phyloP scores from a whole-genome alignment of 257 asterid species.

The Paulownia fortunei region DNA sequence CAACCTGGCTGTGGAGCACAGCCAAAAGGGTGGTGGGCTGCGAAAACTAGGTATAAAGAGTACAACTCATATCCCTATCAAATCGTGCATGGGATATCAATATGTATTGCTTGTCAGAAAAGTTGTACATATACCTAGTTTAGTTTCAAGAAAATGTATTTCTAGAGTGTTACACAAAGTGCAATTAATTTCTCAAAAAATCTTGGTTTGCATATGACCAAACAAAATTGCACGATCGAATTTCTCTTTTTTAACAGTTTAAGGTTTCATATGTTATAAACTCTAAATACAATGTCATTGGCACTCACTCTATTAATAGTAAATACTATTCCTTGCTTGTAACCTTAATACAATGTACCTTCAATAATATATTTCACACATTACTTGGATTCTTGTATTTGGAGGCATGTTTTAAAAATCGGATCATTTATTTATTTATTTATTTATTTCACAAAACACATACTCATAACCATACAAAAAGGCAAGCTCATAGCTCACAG shows the following conservation, averaged over 20 bases:
- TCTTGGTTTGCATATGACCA: too few species aligned
- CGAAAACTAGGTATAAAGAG: constrained; percentile 29
- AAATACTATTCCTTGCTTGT: too few species aligned
- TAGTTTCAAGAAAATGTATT: not conserved
- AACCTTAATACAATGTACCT: too few species aligned
- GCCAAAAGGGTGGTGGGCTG: constrained; percentile 28
- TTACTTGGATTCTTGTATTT: constrained; percentile 31
- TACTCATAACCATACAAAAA: constrained; percentile 5
- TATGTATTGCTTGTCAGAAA: constrained; percentile 5
- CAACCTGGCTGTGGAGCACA: constrained; percentile 71
- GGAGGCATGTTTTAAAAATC: constrained; percentile 24
- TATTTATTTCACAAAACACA: too few species aligned
- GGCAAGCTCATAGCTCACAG: constrained; percentile 30
- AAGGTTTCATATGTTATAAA: too few species aligned
- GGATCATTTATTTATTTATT: too few species aligned
- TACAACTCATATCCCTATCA: constrained; percentile 41
- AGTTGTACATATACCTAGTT: not conserved
- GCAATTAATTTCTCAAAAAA: too few species aligned
- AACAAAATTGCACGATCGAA: too few species aligned
- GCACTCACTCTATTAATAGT: too few species aligned
- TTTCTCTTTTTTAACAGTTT: too few species aligned
- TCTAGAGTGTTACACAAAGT: too few species aligned
- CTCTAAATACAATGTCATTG: too few species aligned
- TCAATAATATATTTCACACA: constrained; percentile 3
- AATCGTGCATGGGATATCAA: constrained; percentile 41